Base-by-base conservation (phyloP, 305 asterid species). In the Andrographis paniculata region DNA sequence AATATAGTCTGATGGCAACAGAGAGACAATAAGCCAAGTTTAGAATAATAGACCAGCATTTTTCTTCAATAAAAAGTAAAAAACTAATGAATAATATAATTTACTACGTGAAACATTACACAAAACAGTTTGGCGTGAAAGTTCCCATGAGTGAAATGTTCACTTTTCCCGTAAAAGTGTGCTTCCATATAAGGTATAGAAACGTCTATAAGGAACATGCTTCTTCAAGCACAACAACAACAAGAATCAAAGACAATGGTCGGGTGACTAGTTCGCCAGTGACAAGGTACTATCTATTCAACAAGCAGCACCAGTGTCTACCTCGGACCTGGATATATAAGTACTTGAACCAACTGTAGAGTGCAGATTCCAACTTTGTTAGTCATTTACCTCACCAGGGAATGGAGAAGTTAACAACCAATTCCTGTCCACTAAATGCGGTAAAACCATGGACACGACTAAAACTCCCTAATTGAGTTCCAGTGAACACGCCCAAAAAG, bases 381-480 rank as follows among this genome's bases (percentile, higher is more conserved):
- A 17, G 27, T 28, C 45, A 27, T 55, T 16, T 53, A 44, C 37
- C n/a, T 24, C 52, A 7, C 33, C 21, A 44, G 35, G 22, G 28
- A 59, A 4, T 11, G 17, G 46, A 40, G 10, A 30, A 53, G 49
- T 42, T 42, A 20, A 27, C 44, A 18, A 20, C 42, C 23, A 21
- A 42, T 21, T 23, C 37, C 21, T 40, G 14, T 30, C n/a, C 45
- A 63, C 28, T 48, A 22, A 11, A 30, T 6, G 45, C 49, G 58
- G 37, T 11, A 11, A 40, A 19, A 20, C 39, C 39, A 28, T 44
- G 53, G 37, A 7, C 14, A 17, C 14, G 12, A 33, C 38, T 5
- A 22, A 6, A 23, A 17, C 10, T 9, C 48, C 10, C 22, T 2
- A 14, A 8, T 42, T 15, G 3, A 16, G 48, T 7, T 2, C 9